Base-by-base conservation (phyloP, 2,329 filamentous ascomycete species). In the Passalora sequoiae region DNA sequence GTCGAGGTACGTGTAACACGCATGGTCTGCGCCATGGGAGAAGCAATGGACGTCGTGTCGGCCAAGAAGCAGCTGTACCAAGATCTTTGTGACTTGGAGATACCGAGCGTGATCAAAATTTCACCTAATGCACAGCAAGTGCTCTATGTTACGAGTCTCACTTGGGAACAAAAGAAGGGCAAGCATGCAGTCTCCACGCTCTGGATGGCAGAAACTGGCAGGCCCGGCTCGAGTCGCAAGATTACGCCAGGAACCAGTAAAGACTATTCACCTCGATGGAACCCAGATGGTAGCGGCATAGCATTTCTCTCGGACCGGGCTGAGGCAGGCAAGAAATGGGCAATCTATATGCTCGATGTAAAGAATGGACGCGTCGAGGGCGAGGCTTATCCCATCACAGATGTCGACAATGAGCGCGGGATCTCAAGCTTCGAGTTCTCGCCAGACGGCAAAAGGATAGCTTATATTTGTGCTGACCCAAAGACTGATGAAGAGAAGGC, bases 301-400 rank as follows among this genome's bases (percentile, higher is more conserved):
- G 59, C 59, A 10, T 66, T 66, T 43, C 37, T 63, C n/a, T 66
- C 63, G 3, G 61, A 66, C 38, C 54, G 64, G 22, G 58, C 50
- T 6, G 55, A 58, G n/a, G 27, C 37, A 15, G 61, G 61, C 2
- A 50, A 62, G 44, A 55, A 49, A 27, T 59, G 50, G 43, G 61
- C 60, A 1, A 57, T 66, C 25, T 66, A 64, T 39, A 22, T 58
- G 2, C 37, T 61, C 22, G 32, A 51, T 20, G 19, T 60, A 5
- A 13, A 37, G 7, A 31, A 52, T 22, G 43, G 40, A 4, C 33
- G 28, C 4, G 35, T 28, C 6, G 32, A 47, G 21, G 56, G 58
- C 7, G 60, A 64, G 35, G 44, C 61, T 2, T 31, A 51, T 20
- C 36, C 59, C 1, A 20, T 66, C 7, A 66, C 61, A 2, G 40